phyloP scores from a whole-genome alignment of 1,284 basidiomycete genomes.

The Polyporus tsugae region DNA sequence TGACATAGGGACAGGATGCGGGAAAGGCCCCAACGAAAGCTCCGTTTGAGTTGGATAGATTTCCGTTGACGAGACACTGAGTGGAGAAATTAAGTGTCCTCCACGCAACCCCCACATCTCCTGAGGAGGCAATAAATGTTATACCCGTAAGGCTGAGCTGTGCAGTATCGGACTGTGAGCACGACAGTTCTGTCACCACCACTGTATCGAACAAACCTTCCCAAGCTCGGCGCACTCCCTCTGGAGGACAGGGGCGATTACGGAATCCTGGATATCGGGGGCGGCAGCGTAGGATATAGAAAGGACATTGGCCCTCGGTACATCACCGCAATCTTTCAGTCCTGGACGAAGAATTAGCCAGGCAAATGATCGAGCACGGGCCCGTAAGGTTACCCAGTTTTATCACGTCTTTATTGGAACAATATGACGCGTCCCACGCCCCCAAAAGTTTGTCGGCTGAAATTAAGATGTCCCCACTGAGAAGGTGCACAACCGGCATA shows the following conservation, averaged over 20 bases:
- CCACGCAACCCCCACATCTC: conserved; percentile 29
- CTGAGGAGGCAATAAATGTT: conserved; percentile 31
- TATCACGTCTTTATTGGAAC: conserved; percentile 30
- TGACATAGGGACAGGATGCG: conserved; percentile 61
- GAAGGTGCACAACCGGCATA: not conserved
- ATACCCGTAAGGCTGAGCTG: conserved; percentile 30
- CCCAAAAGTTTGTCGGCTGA: conserved; percentile 16
- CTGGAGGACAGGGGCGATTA: conserved; percentile 32
- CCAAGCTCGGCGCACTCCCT: conserved; percentile 50
- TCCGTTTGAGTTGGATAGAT: not conserved
- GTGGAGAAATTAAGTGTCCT: conserved; percentile 43
- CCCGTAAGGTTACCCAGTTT: conserved; percentile 50
- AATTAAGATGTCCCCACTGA: not conserved
- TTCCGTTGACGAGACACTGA: conserved; percentile 34
- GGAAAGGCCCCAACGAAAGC: conserved; percentile 35
- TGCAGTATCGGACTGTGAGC: conserved; percentile 29
- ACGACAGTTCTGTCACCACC: not conserved
- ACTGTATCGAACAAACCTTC: conserved; percentile 40
- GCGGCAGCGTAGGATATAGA: conserved; percentile 47
- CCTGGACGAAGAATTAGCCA: conserved; percentile 36
- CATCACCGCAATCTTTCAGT: conserved; percentile 49
- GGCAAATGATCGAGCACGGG: conserved; percentile 26
- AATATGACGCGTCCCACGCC: conserved; percentile 15
- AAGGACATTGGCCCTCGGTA: conserved; percentile 45
- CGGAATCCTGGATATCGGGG: conserved; percentile 43